phyloP scores from a whole-genome alignment of 208 protist genomes.

The Endotrypanum monterogeii region DNA sequence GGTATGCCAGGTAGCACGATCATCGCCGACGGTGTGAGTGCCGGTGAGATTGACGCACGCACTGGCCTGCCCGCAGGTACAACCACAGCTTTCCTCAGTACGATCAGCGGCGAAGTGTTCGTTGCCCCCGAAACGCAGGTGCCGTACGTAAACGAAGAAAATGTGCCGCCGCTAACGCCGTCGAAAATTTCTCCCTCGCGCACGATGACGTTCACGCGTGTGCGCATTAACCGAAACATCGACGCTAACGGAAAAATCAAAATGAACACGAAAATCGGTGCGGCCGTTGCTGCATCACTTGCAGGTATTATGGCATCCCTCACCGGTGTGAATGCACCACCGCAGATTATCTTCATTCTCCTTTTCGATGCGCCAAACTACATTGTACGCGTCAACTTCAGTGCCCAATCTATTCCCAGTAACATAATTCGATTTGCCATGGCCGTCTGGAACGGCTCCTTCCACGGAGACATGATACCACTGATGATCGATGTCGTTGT shows the following conservation, averaged over 20 bases:
- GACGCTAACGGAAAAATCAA: constrained; percentile 60
- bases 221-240: constrained; percentile 68
- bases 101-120: constrained; percentile 43
- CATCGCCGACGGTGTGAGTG: constrained; percentile 15
- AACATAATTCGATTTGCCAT: constrained; percentile 52
- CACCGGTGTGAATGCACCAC: constrained; percentile 55
- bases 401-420: constrained; percentile 58
- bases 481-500: constrained; percentile 44
- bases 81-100: constrained; percentile 54
- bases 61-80: constrained; percentile 41
- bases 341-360: constrained; percentile 68
- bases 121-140: constrained; percentile 35
- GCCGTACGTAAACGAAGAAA: constrained; percentile 45
- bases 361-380: constrained; percentile 64
- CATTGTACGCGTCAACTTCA: constrained; percentile 64
- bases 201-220: constrained; percentile 64
- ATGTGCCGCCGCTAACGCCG: constrained; percentile 56
- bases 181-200: constrained; percentile 50
- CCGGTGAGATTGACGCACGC: constrained; percentile 19
- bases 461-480: constrained; percentile 30
- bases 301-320: constrained; percentile 61
- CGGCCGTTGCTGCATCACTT: constrained; percentile 44
- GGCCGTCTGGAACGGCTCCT: constrained; percentile 33
- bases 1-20: constrained; percentile 16
- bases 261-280: constrained; percentile 50